These are phyloP conservation scores for Guyanaporus albipodus DNA, from an alignment of 768 basidiomycete genomes.

Conservation along the genomic window DNA sequence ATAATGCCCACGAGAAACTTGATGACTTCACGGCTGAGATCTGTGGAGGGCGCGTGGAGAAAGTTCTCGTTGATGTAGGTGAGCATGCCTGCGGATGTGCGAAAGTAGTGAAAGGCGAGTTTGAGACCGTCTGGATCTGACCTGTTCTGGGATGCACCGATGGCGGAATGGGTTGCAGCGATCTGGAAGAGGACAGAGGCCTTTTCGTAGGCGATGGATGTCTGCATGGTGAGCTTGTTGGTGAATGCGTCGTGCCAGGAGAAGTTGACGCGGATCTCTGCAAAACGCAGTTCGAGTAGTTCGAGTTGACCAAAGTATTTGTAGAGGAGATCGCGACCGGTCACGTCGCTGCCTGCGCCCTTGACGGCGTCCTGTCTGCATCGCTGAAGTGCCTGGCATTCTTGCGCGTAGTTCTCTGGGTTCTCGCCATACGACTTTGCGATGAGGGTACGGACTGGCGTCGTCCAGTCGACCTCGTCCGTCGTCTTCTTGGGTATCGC, in stretches of 20 bases:
- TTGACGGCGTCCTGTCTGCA: slow-evolving; percentile 95
- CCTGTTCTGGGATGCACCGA: slow-evolving; percentile 81
- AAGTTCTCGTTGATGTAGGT: slow-evolving; percentile 99
- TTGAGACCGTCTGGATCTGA: slow-evolving; percentile 90
- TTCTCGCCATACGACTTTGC: slow-evolving; percentile 90
- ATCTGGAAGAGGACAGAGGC: slow-evolving; percentile 97
- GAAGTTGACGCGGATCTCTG: slow-evolving; percentile 94
- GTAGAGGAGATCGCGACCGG: slow-evolving; percentile 96
- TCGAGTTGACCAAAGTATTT: slow-evolving; percentile 99
- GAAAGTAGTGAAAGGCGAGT: slow-evolving; percentile 88
- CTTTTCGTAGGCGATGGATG: slow-evolving; percentile 97
- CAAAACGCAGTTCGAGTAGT: slow-evolving; percentile 92
- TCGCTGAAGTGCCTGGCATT: slow-evolving; percentile 80
- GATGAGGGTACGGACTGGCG: slow-evolving; percentile 80
- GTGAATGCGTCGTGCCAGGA: slow-evolving; percentile 98
- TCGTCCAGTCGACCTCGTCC: slow-evolving; percentile 95
- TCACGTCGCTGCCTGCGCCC: slow-evolving; percentile 93
- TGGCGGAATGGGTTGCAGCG: slow-evolving; percentile 87
- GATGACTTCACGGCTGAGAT: slow-evolving; percentile 90
- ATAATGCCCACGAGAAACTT: slow-evolving; percentile 88
- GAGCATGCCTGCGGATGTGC: slow-evolving; percentile 91
- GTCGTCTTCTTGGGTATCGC: slow-evolving; percentile 93
- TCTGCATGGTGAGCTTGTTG: slow-evolving; percentile 87
- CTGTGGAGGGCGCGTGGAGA: slow-evolving; percentile 93
- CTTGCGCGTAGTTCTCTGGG: slow-evolving; percentile 82